phyloP scores from a whole-genome alignment of 2,329 filamentous ascomycete genomes.

The Arthroderma uncinatum region DNA sequence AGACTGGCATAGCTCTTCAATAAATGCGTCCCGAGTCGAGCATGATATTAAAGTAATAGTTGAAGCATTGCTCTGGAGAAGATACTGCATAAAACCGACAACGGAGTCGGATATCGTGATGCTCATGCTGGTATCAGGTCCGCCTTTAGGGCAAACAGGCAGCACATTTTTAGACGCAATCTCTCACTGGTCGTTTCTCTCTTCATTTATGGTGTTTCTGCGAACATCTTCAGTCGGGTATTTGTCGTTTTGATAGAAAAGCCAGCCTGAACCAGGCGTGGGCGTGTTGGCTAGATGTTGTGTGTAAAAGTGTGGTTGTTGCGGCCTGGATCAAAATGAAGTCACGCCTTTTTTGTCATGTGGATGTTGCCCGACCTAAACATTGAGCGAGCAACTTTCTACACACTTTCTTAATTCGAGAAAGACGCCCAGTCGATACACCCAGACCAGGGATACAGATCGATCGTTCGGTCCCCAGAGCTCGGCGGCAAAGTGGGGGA shows the following conservation, averaged over 20 bases:
- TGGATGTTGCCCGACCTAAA: neutral
- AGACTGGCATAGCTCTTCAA: slow-evolving; percentile 41
- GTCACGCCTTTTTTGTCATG: neutral
- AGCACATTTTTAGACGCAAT: neutral
- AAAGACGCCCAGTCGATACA: neutral
- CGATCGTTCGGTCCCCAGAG: neutral
- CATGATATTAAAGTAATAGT: slow-evolving; percentile 63
- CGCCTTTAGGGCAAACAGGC: neutral
- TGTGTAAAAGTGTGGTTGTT: neutral
- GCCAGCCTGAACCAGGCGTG: too few relatives aligned
- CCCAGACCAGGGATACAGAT: neutral
- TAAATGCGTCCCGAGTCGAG: slow-evolving; percentile 52
- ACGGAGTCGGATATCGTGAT: slow-evolving; percentile 42
- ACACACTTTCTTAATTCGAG: neutral
- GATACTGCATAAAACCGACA: slow-evolving; percentile 48
- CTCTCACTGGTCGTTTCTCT: neutral
- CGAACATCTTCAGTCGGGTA: neutral
- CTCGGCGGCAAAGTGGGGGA: neutral
- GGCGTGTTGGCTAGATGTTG: too few relatives aligned
- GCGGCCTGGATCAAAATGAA: neutral
- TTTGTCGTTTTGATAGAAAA: too few relatives aligned
- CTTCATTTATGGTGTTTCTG: neutral
- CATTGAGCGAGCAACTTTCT: neutral
- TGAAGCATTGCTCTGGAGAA: slow-evolving; percentile 46
- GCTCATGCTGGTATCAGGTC: slow-evolving; percentile 8